Base-by-base conservation (phyloP, 805 yeast genomes). In the Blastobotrys chiropterorum region DNA sequence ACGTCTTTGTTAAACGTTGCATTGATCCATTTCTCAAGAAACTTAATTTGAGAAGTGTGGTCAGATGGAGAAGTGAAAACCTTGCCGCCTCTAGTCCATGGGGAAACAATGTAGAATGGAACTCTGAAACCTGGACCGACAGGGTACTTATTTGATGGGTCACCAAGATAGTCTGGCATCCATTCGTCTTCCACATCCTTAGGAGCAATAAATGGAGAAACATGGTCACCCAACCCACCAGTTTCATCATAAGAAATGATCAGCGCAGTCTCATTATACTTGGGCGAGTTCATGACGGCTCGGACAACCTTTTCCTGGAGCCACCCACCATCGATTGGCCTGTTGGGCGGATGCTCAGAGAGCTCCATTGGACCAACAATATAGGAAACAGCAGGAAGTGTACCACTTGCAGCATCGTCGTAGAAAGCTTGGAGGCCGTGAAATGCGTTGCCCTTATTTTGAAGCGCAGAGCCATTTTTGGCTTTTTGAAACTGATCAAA, bases 151-250 rank as follows among this genome's bases (percentile, higher is more conserved):
- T 50, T 48, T 16, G 48, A 50, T 22, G 59, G 59, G 49, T 59
- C 59, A n/a, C 43, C 45, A 48, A 52, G 40, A 11, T 26, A 26
- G 11, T 26, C 34, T 26, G 34, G 34, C 34, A 26, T 26, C 64
- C 64, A 60, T 38, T 60, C 64, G 13, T 59, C 62, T 5, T 49
- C 45, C 16, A 60, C 58, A n/a, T 61, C 62, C 43, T 58, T 55
- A n/a, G 62, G 62, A 8, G 63, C 30, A 6, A 58, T 43, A 50
- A 55, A 58, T 11, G 62, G 64, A 13, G 55, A 50, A 38, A 60
- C 63, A 41, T 60, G 64, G 41, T 59, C 64, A 22, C 63, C 63
- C 48, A 51, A 60, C 47, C 63, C 64, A 19, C 64, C 64, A 34
- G 63, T 59, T 49, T 60, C 64, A 51, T 60, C 64, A 46, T 59